phyloP scores from a whole-genome alignment of 208 protist species.

The Leishmania major region DNA sequence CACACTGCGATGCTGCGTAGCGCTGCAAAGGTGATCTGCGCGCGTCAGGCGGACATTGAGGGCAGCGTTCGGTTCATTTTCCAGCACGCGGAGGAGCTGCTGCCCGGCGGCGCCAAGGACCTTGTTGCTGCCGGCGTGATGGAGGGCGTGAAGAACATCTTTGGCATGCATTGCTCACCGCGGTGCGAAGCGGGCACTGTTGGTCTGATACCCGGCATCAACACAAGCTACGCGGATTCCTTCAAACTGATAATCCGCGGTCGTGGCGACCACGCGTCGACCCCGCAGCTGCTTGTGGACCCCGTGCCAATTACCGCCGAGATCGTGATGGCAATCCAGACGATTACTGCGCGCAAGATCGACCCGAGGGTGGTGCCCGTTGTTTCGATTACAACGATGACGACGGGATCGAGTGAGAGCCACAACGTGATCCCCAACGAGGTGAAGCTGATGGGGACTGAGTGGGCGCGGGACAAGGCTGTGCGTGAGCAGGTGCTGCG shows the following conservation, averaged over 20 bases:
- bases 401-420: constrained; percentile 49
- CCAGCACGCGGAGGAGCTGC: constrained; percentile 73
- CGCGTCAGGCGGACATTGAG: constrained; percentile 42
- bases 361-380: constrained; percentile 45
- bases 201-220: constrained; percentile 31
- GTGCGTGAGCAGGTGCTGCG: constrained; percentile 42
- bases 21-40: constrained; percentile 69
- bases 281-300: constrained; percentile 58
- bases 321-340: constrained; percentile 56
- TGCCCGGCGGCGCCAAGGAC: constrained; percentile 59
- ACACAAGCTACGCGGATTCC: constrained; percentile 40
- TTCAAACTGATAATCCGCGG: constrained; percentile 61
- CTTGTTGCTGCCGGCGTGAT: constrained; percentile 52
- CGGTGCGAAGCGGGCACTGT: constrained; percentile 38
- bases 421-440: constrained; percentile 72
- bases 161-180: constrained; percentile 47
- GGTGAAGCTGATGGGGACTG: constrained; percentile 55
- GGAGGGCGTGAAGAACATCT: constrained; percentile 62
- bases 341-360: constrained; percentile 60
- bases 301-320: constrained; percentile 67
- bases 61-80: constrained; percentile 78
- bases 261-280: constrained; percentile 58
- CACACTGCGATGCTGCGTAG: constrained; percentile 77
- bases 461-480: constrained; percentile 48
- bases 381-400: constrained; percentile 56